Conservation (phyloP, 1,284 basidiomycete species). For the Kwoniella shivajii region DNA sequence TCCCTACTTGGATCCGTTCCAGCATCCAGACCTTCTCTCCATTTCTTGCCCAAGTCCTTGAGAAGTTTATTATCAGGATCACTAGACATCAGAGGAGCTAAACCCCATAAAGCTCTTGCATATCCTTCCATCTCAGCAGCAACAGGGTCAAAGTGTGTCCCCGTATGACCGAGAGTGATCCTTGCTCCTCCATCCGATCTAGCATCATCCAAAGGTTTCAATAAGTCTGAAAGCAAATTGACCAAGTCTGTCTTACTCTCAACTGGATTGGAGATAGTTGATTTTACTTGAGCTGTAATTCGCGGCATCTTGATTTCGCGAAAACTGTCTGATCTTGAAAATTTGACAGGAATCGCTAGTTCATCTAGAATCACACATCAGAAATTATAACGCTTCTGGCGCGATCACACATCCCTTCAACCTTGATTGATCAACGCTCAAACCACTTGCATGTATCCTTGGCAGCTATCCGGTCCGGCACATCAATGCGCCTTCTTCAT, state of each 20-base stretch:
- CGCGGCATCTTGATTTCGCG: background rate
- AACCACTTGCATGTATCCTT: too few species aligned
- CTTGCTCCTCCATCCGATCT: constrained; percentile 19
- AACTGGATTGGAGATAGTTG: constrained; percentile 20
- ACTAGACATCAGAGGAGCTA: constrained; percentile 18
- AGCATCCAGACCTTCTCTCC: constrained; percentile 20
- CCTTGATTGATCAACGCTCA: too few species aligned
- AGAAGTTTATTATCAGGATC: constrained; percentile 20
- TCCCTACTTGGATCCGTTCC: constrained; percentile 15
- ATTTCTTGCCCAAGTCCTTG: constrained; percentile 10
- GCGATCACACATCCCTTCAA: too few species aligned
- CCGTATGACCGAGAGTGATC: constrained; percentile 14
- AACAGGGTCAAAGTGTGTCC: constrained; percentile 18
- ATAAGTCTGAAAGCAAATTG: constrained; percentile 12
- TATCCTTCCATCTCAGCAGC: constrained; percentile 30
- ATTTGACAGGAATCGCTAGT: background rate
- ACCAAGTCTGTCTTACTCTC: constrained; percentile 14
- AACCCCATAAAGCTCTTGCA: constrained; percentile 22
- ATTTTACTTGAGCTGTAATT: constrained; percentile 10
- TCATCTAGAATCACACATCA: too few species aligned
- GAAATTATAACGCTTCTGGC: too few species aligned
- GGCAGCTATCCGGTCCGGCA: background rate
- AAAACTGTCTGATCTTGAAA: background rate
- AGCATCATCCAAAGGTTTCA: constrained; percentile 10
- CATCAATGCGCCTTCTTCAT: background rate